Conservation (phyloP, 345 rosid species). For the Syzygium jambos region DNA sequence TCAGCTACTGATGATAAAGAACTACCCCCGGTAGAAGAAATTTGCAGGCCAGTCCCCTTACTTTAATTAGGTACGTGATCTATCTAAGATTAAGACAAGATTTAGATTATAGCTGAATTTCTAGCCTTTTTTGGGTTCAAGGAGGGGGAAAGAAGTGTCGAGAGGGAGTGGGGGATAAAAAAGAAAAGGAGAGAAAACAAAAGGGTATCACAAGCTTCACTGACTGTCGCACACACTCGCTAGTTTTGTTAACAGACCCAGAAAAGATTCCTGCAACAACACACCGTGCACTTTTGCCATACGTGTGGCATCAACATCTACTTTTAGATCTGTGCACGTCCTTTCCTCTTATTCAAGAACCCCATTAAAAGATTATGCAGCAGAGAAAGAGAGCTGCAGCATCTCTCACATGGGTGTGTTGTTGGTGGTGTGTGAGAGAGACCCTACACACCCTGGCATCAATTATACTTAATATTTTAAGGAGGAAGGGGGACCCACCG, state of each 20-base stretch:
- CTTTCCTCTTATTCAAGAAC: slow-evolving; percentile 5
- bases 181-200: neutral
- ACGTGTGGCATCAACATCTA: slow-evolving; percentile 9
- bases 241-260: neutral
- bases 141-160: neutral
- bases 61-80: neutral
- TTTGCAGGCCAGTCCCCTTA: neutral
- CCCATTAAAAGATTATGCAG: neutral
- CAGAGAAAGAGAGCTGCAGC: neutral
- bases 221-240: neutral
- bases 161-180: neutral
- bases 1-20: neutral
- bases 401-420: slow-evolving; percentile 20
- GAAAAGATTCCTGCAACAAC: slow-evolving; percentile 16
- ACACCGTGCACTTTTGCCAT: slow-evolving; percentile 10
- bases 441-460: slow-evolving; percentile 32
- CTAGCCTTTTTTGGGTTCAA: neutral
- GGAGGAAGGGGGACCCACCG: neutral
- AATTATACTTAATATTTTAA: neutral
- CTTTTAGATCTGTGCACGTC: slow-evolving; percentile 7
- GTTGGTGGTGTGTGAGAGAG: neutral
- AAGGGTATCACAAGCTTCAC: neutral
- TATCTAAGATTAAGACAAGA: neutral
- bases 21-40: neutral
- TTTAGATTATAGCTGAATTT: neutral